phyloP scores from a whole-genome alignment of 306 rosid species.

The Cucurbita maxima region DNA sequence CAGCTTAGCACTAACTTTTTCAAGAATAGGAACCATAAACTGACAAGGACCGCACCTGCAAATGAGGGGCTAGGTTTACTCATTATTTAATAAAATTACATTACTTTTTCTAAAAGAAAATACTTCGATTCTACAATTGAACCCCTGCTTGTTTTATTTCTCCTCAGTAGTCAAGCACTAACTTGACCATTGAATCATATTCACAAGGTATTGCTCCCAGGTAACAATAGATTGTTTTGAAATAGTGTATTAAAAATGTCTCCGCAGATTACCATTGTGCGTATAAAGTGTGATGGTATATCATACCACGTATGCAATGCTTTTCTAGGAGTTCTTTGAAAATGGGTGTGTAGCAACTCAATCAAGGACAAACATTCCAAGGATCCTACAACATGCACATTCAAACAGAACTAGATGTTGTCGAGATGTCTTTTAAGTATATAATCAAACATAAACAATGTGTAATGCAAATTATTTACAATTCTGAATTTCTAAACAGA shows the following conservation, averaged over 20 bases:
- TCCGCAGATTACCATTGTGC: not conserved
- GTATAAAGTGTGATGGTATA: not conserved
- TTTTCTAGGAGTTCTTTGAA: not conserved
- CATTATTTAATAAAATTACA: not conserved
- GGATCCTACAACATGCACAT: not conserved
- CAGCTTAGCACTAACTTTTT: constrained; percentile 56
- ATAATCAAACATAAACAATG: not conserved
- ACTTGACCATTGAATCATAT: not conserved
- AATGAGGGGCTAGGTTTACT: constrained; percentile 11
- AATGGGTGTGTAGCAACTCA: not conserved
- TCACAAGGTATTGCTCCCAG: not conserved
- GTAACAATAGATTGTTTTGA: not conserved
- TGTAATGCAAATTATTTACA: not conserved
- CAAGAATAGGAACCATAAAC: constrained; percentile 73
- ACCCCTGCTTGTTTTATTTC: not conserved
- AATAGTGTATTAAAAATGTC: not conserved
- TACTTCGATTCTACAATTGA: not conserved
- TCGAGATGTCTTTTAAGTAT: not conserved
- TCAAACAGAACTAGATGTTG: not conserved
- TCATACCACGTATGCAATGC: not conserved
- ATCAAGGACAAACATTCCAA: not conserved
- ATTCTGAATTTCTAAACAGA: not conserved
- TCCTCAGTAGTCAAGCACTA: not conserved
- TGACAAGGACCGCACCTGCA: constrained; percentile 99
- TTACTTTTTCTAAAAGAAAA: not conserved